These are phyloP conservation scores for Arabidopsis suecica DNA, from an alignment of 345 rosid species.

Conservation along the genomic window DNA sequence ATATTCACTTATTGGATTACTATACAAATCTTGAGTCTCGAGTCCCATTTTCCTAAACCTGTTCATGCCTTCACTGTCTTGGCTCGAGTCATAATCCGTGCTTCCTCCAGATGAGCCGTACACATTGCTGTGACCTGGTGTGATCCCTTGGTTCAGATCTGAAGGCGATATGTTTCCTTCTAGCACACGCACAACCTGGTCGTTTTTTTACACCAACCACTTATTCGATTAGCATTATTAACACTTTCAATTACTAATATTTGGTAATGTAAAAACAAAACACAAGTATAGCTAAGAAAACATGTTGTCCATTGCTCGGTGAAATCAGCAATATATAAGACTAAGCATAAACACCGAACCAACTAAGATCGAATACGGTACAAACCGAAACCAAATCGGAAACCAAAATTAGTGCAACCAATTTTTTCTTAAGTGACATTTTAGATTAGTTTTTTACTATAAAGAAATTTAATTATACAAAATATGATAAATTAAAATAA, in stretches of 20 bases:
- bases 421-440: neutral
- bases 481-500: neutral
- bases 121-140: slow-evolving; percentile 69
- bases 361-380: neutral
- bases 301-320: neutral
- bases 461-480: neutral
- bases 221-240: slow-evolving; percentile 9
- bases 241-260: slow-evolving; percentile 14
- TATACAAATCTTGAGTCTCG: slow-evolving; percentile 53
- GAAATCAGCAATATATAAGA: neutral
- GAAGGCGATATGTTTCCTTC: slow-evolving; percentile 70
- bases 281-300: neutral
- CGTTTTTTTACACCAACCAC: neutral
- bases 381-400: neutral
- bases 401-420: neutral
- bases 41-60: slow-evolving; percentile 66
- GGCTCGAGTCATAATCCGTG: slow-evolving; percentile 71
- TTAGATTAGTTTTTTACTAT: neutral
- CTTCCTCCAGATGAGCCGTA: slow-evolving; percentile 66
- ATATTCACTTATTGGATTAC: slow-evolving; percentile 66
- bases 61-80: slow-evolving; percentile 68
- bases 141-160: slow-evolving; percentile 73
- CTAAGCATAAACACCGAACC: neutral
- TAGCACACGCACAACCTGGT: slow-evolving; percentile 73
- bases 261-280: neutral